These are phyloP conservation scores for Neocucurbitaria cava DNA, from an alignment of 2,329 filamentous ascomycete species.

Conservation along the genomic window DNA sequence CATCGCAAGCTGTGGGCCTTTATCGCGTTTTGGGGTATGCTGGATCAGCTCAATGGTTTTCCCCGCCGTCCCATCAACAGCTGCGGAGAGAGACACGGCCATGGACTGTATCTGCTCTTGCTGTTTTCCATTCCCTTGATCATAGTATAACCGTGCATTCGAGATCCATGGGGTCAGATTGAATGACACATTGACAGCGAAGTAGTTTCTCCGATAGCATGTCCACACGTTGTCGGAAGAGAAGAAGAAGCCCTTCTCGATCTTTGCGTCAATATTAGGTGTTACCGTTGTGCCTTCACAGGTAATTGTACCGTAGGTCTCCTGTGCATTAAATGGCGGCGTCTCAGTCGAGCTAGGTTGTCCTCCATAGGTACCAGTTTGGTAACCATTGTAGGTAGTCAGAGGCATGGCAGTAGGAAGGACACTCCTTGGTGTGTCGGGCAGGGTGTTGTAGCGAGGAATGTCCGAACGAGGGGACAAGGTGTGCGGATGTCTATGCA, in stretches of 20 bases:
- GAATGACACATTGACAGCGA: conserved; percentile 83
- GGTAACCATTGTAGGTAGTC: conserved; percentile 27
- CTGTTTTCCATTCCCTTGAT: conserved; percentile 52
- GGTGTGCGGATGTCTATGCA: conserved; percentile 42
- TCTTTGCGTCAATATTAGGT: conserved; percentile 77
- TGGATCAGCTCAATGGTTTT: conserved; percentile 86
- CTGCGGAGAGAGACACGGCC: conserved; percentile 83
- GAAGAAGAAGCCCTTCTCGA: conserved; percentile 89
- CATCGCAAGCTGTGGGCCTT: conserved; percentile 77
- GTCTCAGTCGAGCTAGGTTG: conserved; percentile 34
- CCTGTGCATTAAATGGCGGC: conserved; percentile 56
- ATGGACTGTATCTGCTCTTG: conserved; percentile 72
- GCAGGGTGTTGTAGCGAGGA: conserved; percentile 42
- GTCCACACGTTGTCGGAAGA: conserved; percentile 82
- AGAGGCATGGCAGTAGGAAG: conserved; percentile 42
- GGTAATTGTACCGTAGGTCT: conserved; percentile 66
- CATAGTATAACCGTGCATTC: conserved; percentile 65
- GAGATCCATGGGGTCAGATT: conserved; percentile 68
- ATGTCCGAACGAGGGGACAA: conserved; percentile 48
- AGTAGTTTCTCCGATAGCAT: conserved; percentile 91
- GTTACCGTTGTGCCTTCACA: conserved; percentile 68
- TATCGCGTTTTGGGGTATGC: conserved; percentile 90
- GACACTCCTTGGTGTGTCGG: conserved; percentile 48
- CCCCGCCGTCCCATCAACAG: conserved; percentile 76
- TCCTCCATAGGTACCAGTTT: conserved; percentile 22